phyloP scores from a whole-genome alignment of 2,329 filamentous ascomycete genomes.

The Rutstroemia sp. region DNA sequence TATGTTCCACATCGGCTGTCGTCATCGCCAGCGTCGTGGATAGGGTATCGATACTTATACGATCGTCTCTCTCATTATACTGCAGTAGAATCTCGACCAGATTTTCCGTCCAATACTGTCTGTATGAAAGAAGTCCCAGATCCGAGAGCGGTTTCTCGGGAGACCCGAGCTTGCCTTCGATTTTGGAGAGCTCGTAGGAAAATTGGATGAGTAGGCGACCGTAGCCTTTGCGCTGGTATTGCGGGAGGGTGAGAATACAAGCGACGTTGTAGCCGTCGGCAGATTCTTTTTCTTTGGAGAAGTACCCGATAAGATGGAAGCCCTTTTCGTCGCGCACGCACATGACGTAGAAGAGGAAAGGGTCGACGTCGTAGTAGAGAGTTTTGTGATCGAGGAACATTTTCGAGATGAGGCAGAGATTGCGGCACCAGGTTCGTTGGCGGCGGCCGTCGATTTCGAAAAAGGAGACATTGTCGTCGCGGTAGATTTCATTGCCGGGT shows the following conservation, averaged over 20 bases:
- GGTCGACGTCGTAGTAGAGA: conserved; percentile 98
- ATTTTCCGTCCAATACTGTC: conserved; percentile 96
- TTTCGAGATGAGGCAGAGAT: conserved; percentile 88
- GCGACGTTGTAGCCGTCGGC: conserved; percentile 97
- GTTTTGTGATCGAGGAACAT: conserved; percentile 98
- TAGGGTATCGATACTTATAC: conserved; percentile 79
- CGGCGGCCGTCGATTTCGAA: conserved; percentile 95
- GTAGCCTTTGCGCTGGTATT: conserved; percentile 93
- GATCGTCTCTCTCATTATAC: conserved; percentile 58
- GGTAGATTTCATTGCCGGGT: conserved; percentile 96
- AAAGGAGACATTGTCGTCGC: conserved; percentile 87
- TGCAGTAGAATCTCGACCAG: conserved; percentile 82
- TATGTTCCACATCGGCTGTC: conserved; percentile 93
- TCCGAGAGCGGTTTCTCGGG: conserved; percentile 96
- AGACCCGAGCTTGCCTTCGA: conserved; percentile 89
- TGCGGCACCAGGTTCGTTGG: conserved; percentile 93
- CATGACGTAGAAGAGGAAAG: conserved; percentile 99
- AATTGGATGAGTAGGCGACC: conserved; percentile 93
- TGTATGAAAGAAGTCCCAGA: conserved; percentile 84
- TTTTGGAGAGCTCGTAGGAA: conserved; percentile 92
- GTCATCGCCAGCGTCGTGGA: conserved; percentile 83
- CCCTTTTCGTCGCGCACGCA: conserved; percentile 80
- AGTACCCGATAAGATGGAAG: conserved; percentile 97
- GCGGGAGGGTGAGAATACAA: conserved; percentile 92
- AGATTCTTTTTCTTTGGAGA: conserved; percentile 96